These are phyloP conservation scores for Periconia digitata DNA, from an alignment of 2,329 filamentous ascomycete genomes.

Conservation along the genomic window DNA sequence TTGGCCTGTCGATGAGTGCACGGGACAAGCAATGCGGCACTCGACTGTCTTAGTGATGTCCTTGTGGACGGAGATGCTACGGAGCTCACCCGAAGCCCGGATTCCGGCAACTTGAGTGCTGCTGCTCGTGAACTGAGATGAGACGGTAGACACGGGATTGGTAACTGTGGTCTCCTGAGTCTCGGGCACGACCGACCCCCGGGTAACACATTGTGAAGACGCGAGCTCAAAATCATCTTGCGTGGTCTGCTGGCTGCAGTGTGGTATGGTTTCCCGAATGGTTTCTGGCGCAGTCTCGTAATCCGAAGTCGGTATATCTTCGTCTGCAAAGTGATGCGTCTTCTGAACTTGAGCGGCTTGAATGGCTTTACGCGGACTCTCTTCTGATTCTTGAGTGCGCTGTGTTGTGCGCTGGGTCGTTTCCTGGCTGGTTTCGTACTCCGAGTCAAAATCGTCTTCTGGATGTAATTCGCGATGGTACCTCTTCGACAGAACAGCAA, in stretches of 20 bases:
- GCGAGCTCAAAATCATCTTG: neutral
- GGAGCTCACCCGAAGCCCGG: constrained; percentile 17
- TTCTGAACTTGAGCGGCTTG: constrained; percentile 19
- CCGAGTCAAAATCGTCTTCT: constrained; percentile 18
- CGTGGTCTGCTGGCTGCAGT: neutral
- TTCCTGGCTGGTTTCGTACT: constrained; percentile 26
- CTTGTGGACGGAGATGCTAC: constrained; percentile 19
- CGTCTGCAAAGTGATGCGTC: constrained; percentile 12
- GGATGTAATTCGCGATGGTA: constrained; percentile 17
- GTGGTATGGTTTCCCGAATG: neutral
- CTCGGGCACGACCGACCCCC: neutral
- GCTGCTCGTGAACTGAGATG: constrained; percentile 15
- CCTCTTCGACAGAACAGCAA: constrained; percentile 25
- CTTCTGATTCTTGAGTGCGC: constrained; percentile 5
- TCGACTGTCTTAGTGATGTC: constrained; percentile 18
- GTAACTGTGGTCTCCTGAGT: constrained; percentile 13
- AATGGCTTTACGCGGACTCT: neutral
- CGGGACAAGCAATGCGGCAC: neutral
- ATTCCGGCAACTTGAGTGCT: constrained; percentile 26
- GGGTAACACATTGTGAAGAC: neutral
- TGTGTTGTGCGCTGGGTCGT: constrained; percentile 21
- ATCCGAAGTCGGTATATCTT: neutral
- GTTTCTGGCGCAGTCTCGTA: neutral
- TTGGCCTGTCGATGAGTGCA: neutral
- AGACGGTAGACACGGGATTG: constrained; percentile 10